A percentile compares a stretch with the other conserved stretches of the same genome.
Conservation (phyloP, 768 basidiomycete species). For the Termitomyces sp. region DNA sequence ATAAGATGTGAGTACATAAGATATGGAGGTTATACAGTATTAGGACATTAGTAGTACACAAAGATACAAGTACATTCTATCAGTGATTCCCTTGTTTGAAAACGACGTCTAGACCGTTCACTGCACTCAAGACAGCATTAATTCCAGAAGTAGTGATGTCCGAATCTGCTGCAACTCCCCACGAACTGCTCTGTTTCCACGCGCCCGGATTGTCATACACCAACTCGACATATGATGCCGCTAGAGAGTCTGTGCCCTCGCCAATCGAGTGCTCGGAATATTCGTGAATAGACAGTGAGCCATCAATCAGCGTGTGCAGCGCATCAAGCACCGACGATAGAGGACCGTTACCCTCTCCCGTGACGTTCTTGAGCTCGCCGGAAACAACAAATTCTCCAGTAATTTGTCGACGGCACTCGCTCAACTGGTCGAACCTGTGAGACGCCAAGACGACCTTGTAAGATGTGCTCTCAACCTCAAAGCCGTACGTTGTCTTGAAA, state of each 20-base stretch:
- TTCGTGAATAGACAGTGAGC: conserved; percentile 77
- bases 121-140: conserved; percentile 83
- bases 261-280: conserved; percentile 96
- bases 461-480: conserved; percentile 30
- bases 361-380: conserved; percentile 53
- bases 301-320: conserved; percentile 64
- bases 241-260: conserved; percentile 84
- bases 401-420: conserved; percentile 48
- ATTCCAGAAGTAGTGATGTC: conserved; percentile 93
- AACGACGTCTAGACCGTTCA: conserved; percentile 46
- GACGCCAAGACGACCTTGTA: conserved; percentile 48
- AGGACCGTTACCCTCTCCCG: conserved; percentile 90
- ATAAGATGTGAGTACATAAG: no score
- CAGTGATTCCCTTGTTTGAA: conserved; percentile 12
- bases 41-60: no score
- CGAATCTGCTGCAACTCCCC: conserved; percentile 90
- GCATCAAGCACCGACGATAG: conserved; percentile 84
- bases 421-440: conserved; percentile 62
- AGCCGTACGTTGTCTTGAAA: conserved; percentile 68
- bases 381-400: conserved; percentile 66
- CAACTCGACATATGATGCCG: conserved; percentile 93
- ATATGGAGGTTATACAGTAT: no score
- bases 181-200: conserved; percentile 58
- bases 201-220: conserved; percentile 55
- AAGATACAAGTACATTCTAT: no score